Conservation (phyloP, 225 moss, liverwort and hornwort species). For the Pseudoscleropodium purum region DNA sequence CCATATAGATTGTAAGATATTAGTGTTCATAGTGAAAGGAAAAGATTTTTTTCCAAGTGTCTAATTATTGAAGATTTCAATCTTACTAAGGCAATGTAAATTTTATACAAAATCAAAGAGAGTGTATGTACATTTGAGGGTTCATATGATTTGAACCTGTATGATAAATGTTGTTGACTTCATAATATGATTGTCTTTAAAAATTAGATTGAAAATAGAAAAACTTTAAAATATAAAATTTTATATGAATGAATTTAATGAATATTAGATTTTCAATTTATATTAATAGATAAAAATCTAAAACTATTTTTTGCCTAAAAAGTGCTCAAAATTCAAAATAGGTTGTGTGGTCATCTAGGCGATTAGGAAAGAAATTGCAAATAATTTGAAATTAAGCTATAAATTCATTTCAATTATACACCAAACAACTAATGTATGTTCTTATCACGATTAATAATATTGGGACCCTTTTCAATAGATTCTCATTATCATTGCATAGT, state of each 20-base stretch:
- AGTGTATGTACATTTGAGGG: neutral
- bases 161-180: neutral
- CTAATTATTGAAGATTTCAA: neutral
- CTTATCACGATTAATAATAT: neutral
- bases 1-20: neutral
- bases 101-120: neutral
- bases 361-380: too few species aligned
- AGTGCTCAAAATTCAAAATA: neutral
- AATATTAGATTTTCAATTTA: neutral
- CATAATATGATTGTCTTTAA: neutral
- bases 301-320: neutral
- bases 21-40: neutral
- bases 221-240: neutral
- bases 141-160: neutral
- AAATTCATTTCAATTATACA: neutral
- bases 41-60: neutral
- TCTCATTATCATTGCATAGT: neutral
- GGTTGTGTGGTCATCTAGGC: rapidly evolving
- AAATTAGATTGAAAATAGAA: neutral
- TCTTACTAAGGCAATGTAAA: neutral
- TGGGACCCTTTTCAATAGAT: neutral
- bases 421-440: neutral
- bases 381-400: neutral
- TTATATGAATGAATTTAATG: too few species aligned
- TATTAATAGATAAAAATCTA: neutral